Evolutionary conservation across 208 protist species (phyloP).

Genomic region (Leishmania guyanensis): DNA sequence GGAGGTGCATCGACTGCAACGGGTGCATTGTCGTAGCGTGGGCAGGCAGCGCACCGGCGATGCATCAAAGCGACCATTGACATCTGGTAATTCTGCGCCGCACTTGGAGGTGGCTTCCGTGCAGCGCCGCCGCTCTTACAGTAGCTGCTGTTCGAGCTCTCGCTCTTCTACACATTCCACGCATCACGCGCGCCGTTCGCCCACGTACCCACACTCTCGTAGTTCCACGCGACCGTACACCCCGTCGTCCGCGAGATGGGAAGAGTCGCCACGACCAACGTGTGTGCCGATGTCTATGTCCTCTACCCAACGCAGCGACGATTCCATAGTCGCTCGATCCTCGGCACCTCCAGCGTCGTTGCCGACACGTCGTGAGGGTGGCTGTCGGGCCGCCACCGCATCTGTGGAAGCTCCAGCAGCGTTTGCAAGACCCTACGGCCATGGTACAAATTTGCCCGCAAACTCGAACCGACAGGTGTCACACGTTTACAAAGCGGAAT

Average conservation of each 20-base stretch:
- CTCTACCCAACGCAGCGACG: neutral
- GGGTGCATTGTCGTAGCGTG: neutral
- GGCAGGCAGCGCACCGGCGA: neutral
- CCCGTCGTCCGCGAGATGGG: neutral
- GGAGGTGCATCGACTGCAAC: constrained; percentile 12
- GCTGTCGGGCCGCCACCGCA: neutral
- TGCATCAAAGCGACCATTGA: neutral
- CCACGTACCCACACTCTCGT: neutral
- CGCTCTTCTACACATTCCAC: neutral
- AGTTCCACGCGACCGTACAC: neutral
- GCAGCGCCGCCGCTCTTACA: neutral
- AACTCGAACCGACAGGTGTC: neutral
- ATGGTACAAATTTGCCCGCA: neutral
- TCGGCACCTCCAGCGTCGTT: constrained; percentile 3
- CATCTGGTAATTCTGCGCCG: neutral
- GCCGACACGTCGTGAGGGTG: neutral
- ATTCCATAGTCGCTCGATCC: neutral
- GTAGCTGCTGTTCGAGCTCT: neutral
- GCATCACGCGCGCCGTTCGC: neutral
- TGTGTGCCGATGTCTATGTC: neutral
- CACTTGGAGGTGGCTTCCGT: neutral
- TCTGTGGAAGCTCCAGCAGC: neutral
- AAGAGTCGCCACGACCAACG: neutral
- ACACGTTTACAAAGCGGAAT: neutral
- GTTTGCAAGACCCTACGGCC: neutral